Conservation (phyloP, 768 basidiomycete species). For the Collybia sordida region DNA sequence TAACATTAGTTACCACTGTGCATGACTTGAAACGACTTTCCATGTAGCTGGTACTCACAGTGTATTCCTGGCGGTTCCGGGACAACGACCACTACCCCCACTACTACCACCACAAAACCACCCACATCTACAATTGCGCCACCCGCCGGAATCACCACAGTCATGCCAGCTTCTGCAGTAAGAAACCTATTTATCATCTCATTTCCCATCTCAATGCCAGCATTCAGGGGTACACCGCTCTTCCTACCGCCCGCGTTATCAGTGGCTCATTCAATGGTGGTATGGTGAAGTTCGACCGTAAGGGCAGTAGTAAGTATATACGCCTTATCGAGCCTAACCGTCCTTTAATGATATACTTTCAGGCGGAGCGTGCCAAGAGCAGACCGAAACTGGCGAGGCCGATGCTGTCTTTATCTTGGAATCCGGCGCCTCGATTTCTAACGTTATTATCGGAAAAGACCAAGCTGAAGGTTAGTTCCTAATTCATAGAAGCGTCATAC, state of each 20-base stretch:
- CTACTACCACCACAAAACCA: slow-evolving; percentile 12
- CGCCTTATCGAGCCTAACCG: neutral
- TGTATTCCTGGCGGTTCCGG: slow-evolving; percentile 10
- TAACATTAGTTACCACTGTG: neutral
- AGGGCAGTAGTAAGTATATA: slow-evolving; percentile 23
- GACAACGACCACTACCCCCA: slow-evolving; percentile 10
- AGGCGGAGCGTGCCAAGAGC: slow-evolving; percentile 26
- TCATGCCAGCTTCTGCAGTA: slow-evolving; percentile 25
- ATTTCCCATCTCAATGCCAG: neutral
- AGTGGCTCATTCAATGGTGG: slow-evolving; percentile 24
- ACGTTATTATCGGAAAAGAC: slow-evolving; percentile 25
- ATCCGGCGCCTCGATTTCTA: slow-evolving; percentile 26
- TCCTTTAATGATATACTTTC: neutral
- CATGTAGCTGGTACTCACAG: slow-evolving; percentile 15
- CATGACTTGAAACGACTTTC: neutral
- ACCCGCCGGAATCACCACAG: slow-evolving; percentile 19
- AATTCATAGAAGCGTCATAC: neutral
- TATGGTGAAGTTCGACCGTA: slow-evolving; percentile 27
- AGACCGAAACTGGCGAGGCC: slow-evolving; percentile 24
- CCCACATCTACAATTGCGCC: slow-evolving; percentile 12
- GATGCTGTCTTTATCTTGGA: slow-evolving; percentile 27
- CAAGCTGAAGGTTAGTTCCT: slow-evolving; percentile 22
- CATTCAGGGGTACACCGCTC: slow-evolving; percentile 23
- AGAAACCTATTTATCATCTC: neutral
- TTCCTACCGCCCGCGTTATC: slow-evolving; percentile 27